Conservation (phyloP, 2,329 filamentous ascomycete species). For the Hypomyces rosellus region DNA sequence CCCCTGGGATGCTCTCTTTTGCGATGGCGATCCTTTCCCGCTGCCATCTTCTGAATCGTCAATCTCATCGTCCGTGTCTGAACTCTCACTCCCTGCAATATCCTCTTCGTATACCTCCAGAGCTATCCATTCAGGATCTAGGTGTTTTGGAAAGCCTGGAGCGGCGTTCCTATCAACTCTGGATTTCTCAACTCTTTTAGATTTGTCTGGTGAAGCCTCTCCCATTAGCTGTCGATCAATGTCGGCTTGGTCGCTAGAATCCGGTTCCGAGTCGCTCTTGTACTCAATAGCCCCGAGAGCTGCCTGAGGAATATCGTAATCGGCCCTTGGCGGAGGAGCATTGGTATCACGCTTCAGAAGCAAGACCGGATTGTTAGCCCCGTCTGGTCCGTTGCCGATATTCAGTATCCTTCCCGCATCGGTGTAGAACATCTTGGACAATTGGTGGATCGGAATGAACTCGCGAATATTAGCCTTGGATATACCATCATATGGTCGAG, state of each 20-base stretch:
- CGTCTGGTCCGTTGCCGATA: conserved; percentile 53
- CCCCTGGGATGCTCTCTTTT: conserved; percentile 7
- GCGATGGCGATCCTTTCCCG: conserved; percentile 10
- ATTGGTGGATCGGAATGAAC: conserved; percentile 47
- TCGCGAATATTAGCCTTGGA: conserved; percentile 43
- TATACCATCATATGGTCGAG: conserved; percentile 35
- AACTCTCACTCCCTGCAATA: conserved; percentile 30
- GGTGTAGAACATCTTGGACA: conserved; percentile 90
- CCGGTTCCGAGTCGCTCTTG: background rate
- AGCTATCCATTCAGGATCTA: conserved; percentile 88
- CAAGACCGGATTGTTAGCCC: conserved; percentile 30
- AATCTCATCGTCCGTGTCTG: conserved; percentile 37
- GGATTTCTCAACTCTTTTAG: background rate
- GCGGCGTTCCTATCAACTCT: background rate
- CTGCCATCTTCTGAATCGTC: conserved; percentile 25
- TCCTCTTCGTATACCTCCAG: conserved; percentile 75
- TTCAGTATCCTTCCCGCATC: conserved; percentile 87
- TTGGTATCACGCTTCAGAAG: conserved; percentile 26
- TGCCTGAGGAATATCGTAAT: background rate
- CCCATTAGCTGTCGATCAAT: conserved; percentile 39
- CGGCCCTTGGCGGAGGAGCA: conserved; percentile 35
- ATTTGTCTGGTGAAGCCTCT: conserved; percentile 12
- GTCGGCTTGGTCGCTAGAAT: conserved; percentile 33
- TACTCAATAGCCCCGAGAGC: background rate
- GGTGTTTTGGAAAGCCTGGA: conserved; percentile 54